Base-by-base conservation (phyloP, 169 alveolate genomes). In the Cyclospora cayetanensis region DNA sequence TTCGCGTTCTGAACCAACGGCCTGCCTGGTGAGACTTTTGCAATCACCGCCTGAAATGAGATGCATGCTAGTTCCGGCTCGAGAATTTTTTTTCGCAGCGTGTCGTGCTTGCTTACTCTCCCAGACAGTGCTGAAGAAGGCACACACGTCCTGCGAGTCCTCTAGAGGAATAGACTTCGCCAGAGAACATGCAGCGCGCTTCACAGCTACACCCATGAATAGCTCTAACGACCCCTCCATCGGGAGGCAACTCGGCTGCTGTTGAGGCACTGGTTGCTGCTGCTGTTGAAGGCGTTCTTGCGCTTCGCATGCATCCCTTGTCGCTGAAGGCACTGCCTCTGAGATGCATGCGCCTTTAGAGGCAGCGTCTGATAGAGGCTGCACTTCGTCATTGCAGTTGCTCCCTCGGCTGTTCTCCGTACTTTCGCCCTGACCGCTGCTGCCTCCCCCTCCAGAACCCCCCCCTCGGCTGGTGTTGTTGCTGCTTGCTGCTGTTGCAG, bases 271-370 rank as follows among this genome's bases (percentile, higher is more conserved):
- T 31, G 31, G 53, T 3, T 68, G 80, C 53, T 29, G 53, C 31
- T 68, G 80, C 39, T 68, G 80, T 29, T 68, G 80, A 12, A 15
- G 25, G 60, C 60, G 60, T n/a, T n/a, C n/a, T n/a, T n/a, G n/a
- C n/a, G n/a, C n/a, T n/a, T n/a, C n/a, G n/a, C n/a, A n/a, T n/a
- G n/a, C n/a, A n/a, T n/a, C n/a, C n/a, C n/a, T n/a, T n/a, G n/a
- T n/a, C n/a, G n/a, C n/a, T n/a, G n/a, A n/a, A n/a, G n/a, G n/a
- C n/a, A n/a, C n/a, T n/a, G n/a, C n/a, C n/a, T n/a, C n/a, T n/a
- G n/a, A n/a, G n/a, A n/a, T n/a, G n/a, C n/a, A n/a, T n/a, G n/a
- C n/a, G n/a, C n/a, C n/a, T n/a, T n/a, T n/a, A n/a, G n/a, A n/a
- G n/a, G n/a, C n/a, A n/a, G n/a, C n/a, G 0, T 34, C 2, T 22